Conservation (phyloP, 352 stramenopile species). For the Globisporangium echinulatum region DNA sequence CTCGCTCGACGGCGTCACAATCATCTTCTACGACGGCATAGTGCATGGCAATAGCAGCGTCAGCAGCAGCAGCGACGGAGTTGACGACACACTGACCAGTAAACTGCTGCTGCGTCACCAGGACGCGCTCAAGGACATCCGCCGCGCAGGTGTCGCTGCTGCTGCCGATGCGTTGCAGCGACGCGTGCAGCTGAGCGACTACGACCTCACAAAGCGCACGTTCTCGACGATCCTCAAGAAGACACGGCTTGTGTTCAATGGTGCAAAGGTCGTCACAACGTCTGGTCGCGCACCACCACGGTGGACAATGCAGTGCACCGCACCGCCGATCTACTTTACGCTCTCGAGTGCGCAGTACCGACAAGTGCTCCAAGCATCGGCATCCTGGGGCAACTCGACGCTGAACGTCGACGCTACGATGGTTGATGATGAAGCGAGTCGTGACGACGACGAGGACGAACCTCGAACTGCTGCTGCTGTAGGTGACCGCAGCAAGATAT, state of each 20-base stretch:
- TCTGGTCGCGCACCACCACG: constrained; percentile 31
- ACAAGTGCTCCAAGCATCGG: constrained; percentile 57
- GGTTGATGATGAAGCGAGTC: too few relatives aligned
- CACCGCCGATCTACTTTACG: constrained; percentile 67
- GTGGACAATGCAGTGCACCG: constrained; percentile 58
- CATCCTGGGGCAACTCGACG: constrained; percentile 37
- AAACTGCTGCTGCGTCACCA: constrained; percentile 10
- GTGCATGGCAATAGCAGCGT: neutral
- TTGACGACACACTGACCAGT: too few relatives aligned
- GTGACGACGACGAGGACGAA: neutral
- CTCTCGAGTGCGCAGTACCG: constrained; percentile 61
- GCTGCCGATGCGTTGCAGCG: neutral
- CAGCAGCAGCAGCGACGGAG: neutral
- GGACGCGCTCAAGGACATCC: constrained; percentile 12
- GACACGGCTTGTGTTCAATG: constrained; percentile 54
- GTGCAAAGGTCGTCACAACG: constrained; percentile 37
- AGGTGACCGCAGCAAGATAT: neutral
- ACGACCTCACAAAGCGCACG: constrained; percentile 33
- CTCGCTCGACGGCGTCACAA: constrained; percentile 45
- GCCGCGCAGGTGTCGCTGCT: neutral
- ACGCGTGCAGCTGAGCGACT: constrained; percentile 19
- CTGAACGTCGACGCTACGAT: neutral
- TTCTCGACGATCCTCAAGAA: constrained; percentile 54
- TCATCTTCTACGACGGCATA: constrained; percentile 51
- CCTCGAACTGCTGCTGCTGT: neutral